Percentiles rank a stretch among this genome's conserved stretches.
Conservation (phyloP, 768 basidiomycete genomes). For the Lentinus brumalis region DNA sequence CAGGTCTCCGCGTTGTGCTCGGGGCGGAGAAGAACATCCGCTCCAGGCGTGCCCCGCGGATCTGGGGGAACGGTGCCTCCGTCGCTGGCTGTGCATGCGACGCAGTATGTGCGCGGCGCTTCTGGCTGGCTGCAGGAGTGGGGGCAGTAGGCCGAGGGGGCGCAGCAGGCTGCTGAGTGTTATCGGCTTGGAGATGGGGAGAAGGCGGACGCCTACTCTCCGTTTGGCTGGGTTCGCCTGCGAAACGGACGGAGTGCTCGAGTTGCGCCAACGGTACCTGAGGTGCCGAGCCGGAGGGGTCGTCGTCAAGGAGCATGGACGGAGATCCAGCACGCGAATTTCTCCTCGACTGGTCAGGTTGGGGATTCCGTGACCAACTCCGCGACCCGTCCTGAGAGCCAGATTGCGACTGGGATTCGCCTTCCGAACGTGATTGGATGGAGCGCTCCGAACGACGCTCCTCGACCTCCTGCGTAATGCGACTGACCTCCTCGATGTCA, state of each 20-base stretch:
- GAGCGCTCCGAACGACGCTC: slow-evolving; percentile 61
- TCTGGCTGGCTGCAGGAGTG: slow-evolving; percentile 34
- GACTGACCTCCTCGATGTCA: slow-evolving; percentile 58
- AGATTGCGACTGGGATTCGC: slow-evolving; percentile 14
- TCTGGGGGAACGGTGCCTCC: slow-evolving; percentile 75
- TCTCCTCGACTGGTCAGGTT: neutral
- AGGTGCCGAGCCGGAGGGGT: neutral
- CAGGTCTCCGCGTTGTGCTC: slow-evolving; percentile 75
- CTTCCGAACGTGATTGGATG: slow-evolving; percentile 19
- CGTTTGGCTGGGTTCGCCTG: neutral
- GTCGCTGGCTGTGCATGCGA: neutral
- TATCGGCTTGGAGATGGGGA: neutral
- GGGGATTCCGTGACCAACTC: slow-evolving; percentile 4
- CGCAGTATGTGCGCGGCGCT: slow-evolving; percentile 12
- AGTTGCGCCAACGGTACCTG: neutral
- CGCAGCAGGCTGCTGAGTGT: neutral
- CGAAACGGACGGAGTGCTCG: slow-evolving; percentile 9
- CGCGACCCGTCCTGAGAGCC: slow-evolving; percentile 12
- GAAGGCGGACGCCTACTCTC: slow-evolving; percentile 10
- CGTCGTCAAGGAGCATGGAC: slow-evolving; percentile 8
- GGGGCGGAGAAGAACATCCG: slow-evolving; percentile 77
- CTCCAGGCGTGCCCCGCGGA: slow-evolving; percentile 77
- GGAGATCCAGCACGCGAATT: slow-evolving; percentile 9
- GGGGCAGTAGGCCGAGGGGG: slow-evolving; percentile 39
- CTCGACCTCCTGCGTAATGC: slow-evolving; percentile 67